Evolutionary conservation across 1,284 basidiomycete species (phyloP).

Genomic region (Paramarasmius palmivorus): DNA sequence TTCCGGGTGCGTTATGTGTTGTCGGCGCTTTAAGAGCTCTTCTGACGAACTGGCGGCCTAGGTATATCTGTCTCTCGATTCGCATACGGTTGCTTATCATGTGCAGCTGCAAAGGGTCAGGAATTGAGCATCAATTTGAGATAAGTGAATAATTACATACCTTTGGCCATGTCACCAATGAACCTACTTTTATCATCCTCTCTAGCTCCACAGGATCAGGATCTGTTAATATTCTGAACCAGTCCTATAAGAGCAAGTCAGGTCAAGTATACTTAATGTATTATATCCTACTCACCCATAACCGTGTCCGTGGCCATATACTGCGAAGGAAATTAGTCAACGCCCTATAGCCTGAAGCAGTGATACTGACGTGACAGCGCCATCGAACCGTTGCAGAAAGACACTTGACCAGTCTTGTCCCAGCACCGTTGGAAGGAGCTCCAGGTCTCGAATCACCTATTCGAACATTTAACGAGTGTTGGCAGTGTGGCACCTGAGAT

Average conservation of each 20-base stretch:
- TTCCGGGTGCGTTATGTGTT: slow-evolving; percentile 3
- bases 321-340: slow-evolving; percentile 33
- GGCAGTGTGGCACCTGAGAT: not conserved
- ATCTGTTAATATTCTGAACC: slow-evolving; percentile 83
- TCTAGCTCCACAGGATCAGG: slow-evolving; percentile 78
- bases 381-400: slow-evolving; percentile 88
- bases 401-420: slow-evolving; percentile 96
- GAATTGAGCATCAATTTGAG: not conserved
- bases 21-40: slow-evolving; percentile 37
- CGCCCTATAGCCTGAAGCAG: not conserved
- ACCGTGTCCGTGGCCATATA: slow-evolving; percentile 84
- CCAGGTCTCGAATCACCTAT: slow-evolving; percentile 84
- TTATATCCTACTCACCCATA: slow-evolving; percentile 49
- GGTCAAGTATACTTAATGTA: slow-evolving; percentile 10
- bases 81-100: slow-evolving; percentile 87
- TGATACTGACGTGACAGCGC: slow-evolving; percentile 70
- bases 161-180: slow-evolving; percentile 95
- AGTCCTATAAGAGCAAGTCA: slow-evolving; percentile 55
- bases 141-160: slow-evolving; percentile 38
- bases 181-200: slow-evolving; percentile 84
- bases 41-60: slow-evolving; percentile 78
- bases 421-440: slow-evolving; percentile 84
- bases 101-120: slow-evolving; percentile 61
- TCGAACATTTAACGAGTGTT: not conserved
- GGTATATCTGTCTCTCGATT: slow-evolving; percentile 80